phyloP scores from a whole-genome alignment of 768 basidiomycete genomes.

The Auricularia auricula-judae region DNA sequence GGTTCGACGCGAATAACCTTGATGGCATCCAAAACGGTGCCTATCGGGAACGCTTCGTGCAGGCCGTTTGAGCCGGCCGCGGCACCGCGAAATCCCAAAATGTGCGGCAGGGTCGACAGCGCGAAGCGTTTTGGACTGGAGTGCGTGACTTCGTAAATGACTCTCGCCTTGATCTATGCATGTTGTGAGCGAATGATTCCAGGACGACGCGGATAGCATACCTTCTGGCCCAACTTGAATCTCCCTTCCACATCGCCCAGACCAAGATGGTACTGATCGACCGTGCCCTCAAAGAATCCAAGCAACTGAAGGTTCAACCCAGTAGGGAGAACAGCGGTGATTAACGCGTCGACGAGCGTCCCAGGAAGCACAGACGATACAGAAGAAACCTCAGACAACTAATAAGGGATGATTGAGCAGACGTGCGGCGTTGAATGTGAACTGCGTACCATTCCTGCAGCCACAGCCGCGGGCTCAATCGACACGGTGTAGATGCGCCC shows the following conservation, averaged over 20 bases:
- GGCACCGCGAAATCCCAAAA: constrained; percentile 43
- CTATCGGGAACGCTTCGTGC: constrained; percentile 58
- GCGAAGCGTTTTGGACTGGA: constrained; percentile 72
- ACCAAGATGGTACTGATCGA: constrained; percentile 69
- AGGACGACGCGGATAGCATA: constrained; percentile 13
- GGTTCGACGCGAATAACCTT: constrained; percentile 64
- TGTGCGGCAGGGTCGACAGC: constrained; percentile 64
- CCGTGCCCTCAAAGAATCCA: constrained; percentile 85
- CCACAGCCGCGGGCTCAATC: constrained; percentile 36
- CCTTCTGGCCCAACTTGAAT: constrained; percentile 31
- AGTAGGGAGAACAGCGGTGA: constrained; percentile 60
- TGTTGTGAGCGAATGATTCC: constrained; percentile 31
- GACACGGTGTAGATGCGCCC: constrained; percentile 69
- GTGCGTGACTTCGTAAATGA: constrained; percentile 67
- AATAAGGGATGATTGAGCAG: background rate
- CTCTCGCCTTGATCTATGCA: constrained; percentile 68
- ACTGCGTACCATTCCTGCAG: background rate
- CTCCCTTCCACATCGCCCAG: constrained; percentile 24
- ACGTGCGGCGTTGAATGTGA: background rate
- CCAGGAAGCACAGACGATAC: constrained; percentile 82
- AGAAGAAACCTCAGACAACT: constrained; percentile 71
- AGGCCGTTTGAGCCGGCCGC: constrained; percentile 24
- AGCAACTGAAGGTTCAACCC: constrained; percentile 85
- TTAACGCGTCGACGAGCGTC: constrained; percentile 64
- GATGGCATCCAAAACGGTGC: constrained; percentile 57